phyloP scores from a whole-genome alignment of 768 basidiomycete species.

The Daedaleopsis sinensis region DNA sequence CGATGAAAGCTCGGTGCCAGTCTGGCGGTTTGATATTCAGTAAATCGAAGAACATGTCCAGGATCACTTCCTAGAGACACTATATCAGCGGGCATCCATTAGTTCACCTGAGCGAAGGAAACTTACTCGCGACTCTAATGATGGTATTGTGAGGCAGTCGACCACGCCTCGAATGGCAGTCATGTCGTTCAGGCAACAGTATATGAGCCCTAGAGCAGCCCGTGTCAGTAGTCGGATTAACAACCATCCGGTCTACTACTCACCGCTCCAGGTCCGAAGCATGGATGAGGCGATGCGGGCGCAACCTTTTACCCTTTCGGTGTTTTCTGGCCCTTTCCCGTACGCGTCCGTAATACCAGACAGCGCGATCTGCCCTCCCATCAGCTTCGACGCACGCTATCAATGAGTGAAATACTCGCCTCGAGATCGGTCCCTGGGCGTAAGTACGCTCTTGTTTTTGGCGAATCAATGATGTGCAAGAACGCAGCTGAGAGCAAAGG shows the following conservation, averaged over 20 bases:
- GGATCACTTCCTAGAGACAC: slow-evolving; percentile 73
- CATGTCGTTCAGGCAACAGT: slow-evolving; percentile 90
- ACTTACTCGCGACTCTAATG: slow-evolving; percentile 79
- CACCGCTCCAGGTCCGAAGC: slow-evolving; percentile 93
- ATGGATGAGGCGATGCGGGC: slow-evolving; percentile 80
- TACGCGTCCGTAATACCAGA: slow-evolving; percentile 93
- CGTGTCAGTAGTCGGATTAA: not conserved
- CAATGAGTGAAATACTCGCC: slow-evolving; percentile 46
- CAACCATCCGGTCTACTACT: slow-evolving; percentile 29
- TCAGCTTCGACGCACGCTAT: not conserved
- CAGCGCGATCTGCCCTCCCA: slow-evolving; percentile 65
- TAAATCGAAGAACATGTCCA: slow-evolving; percentile 94
- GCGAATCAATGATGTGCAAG: slow-evolving; percentile 82
- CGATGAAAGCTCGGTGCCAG: slow-evolving; percentile 93
- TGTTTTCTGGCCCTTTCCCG: slow-evolving; percentile 77
- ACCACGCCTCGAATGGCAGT: slow-evolving; percentile 83
- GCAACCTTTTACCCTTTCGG: slow-evolving; percentile 78
- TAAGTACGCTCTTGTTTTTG: slow-evolving; percentile 77
- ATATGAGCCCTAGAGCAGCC: slow-evolving; percentile 81
- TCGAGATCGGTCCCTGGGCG: slow-evolving; percentile 87
- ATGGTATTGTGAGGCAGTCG: slow-evolving; percentile 86
- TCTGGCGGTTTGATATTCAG: slow-evolving; percentile 90
- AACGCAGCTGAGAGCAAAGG: slow-evolving; percentile 81
- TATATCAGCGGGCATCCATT: not conserved
- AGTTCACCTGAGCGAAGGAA: not conserved